Conservation (phyloP, 768 basidiomycete species). For the Russula lepida region DNA sequence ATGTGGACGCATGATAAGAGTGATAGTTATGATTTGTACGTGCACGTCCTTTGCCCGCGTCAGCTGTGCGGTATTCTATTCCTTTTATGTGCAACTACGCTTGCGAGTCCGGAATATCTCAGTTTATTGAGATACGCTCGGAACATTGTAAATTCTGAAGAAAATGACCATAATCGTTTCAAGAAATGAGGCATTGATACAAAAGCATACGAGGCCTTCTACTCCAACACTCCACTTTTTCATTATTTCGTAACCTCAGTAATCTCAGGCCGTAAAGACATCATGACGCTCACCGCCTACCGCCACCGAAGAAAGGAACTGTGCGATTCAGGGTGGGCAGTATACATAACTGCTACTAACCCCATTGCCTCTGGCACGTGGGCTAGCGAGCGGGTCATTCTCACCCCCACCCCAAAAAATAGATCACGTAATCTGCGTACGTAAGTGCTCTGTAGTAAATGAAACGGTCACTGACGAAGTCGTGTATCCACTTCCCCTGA, state of each 20-base stretch:
- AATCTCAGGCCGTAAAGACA: too few species aligned
- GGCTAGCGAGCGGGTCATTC: constrained; percentile 3
- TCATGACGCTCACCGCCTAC: constrained; percentile 2
- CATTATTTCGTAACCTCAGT: not conserved
- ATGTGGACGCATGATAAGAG: not conserved
- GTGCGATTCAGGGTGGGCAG: not conserved
- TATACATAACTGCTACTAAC: not conserved
- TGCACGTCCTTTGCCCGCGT: constrained; percentile 2
- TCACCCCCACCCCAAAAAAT: not conserved
- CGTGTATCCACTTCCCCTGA: constrained; percentile 19
- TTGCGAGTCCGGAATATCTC: not conserved
- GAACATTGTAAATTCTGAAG: not conserved
- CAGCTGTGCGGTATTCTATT: not conserved
- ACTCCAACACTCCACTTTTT: not conserved
- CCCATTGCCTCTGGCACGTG: not conserved
- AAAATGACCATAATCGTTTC: not conserved
- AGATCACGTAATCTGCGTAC: not conserved
- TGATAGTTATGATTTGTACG: not conserved
- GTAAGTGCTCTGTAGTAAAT: not conserved
- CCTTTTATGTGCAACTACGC: not conserved
- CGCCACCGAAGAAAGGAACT: not conserved
- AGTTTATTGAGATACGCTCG: not conserved
- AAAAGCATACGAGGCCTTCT: not conserved
- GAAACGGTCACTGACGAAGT: constrained; percentile 10
- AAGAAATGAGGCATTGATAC: not conserved